phyloP scores from a whole-genome alignment of 2,329 filamentous ascomycete genomes.

The Penicillium sp. region DNA sequence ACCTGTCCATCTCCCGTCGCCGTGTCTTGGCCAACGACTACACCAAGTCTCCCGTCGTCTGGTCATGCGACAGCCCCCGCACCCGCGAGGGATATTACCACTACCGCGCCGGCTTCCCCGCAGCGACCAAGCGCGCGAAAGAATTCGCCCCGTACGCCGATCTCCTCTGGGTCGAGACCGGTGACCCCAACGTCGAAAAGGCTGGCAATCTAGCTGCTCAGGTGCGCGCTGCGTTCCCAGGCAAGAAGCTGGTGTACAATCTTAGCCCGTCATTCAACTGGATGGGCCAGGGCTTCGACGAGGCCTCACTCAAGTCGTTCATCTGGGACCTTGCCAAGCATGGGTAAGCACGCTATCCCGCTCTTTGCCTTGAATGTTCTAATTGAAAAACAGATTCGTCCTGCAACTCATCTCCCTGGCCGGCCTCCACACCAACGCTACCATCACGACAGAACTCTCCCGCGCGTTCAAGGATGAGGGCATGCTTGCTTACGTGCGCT shows the following conservation, averaged over 20 bases:
- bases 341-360: constrained; percentile 60
- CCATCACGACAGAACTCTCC: constrained; percentile 72
- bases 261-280: constrained; percentile 97
- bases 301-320: constrained; percentile 81
- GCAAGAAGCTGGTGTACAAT: constrained; percentile 95
- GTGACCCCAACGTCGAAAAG: constrained; percentile 78
- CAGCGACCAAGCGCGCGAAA: constrained; percentile 89
- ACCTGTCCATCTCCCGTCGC: constrained; percentile 77
- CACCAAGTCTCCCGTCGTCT: constrained; percentile 70
- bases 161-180: constrained; percentile 96
- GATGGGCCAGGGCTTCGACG: constrained; percentile 91
- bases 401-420: constrained; percentile 66
- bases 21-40: constrained; percentile 70
- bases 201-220: constrained; percentile 73
- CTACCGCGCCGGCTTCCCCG: constrained; percentile 69
- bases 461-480: constrained; percentile 83
- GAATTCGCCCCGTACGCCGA: constrained; percentile 92
- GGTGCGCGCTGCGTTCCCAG: constrained; percentile 69
- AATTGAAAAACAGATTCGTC: constrained; percentile 51
- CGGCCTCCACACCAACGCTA: constrained; percentile 64
- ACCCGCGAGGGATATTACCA: constrained; percentile 74
- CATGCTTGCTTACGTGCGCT: constrained; percentile 96
- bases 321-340: constrained; percentile 95
- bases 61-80: constrained; percentile 88
- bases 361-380: neutral